A percentile compares a stretch with the other conserved stretches of the same genome.
Evolutionary conservation across 2,329 filamentous ascomycete species (phyloP).

Genomic region (Alternaria triticina): DNA sequence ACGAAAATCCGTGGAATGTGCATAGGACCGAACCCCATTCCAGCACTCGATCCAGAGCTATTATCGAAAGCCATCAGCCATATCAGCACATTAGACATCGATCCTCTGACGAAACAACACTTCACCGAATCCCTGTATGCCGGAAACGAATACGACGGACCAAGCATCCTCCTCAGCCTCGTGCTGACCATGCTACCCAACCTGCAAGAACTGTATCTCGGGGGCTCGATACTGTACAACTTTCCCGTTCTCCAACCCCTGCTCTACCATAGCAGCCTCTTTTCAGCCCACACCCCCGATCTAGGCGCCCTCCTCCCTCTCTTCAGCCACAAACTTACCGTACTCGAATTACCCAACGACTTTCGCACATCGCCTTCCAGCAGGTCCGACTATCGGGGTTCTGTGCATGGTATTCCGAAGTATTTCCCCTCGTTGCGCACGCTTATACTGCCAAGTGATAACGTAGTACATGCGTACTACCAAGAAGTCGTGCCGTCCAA

Average conservation of each 20-base stretch:
- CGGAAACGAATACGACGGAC: not conserved
- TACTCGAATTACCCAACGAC: not conserved
- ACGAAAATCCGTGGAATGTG: not conserved
- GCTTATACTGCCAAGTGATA: not conserved
- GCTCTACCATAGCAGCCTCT: not conserved
- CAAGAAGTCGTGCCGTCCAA: not conserved
- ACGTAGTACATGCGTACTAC: not conserved
- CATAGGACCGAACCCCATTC: not conserved
- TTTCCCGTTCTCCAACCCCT: not conserved
- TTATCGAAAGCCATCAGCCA: not conserved
- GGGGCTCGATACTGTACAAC: not conserved
- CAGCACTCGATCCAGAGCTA: not conserved
- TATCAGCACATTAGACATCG: not conserved
- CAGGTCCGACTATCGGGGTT: not conserved
- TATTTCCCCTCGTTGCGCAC: not conserved
- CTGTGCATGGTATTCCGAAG: not conserved
- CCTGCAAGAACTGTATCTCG: not conserved
- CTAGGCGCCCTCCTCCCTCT: not conserved
- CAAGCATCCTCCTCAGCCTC: not conserved
- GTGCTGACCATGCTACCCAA: not conserved
- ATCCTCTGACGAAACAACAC: not conserved
- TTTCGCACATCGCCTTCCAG: not conserved
- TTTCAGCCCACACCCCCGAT: not conserved
- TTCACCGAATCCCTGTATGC: not conserved
- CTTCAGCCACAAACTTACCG: not conserved